Base-by-base conservation (phyloP, 169 alveolate species). In the Haemoproteus tartakovskyi region DNA sequence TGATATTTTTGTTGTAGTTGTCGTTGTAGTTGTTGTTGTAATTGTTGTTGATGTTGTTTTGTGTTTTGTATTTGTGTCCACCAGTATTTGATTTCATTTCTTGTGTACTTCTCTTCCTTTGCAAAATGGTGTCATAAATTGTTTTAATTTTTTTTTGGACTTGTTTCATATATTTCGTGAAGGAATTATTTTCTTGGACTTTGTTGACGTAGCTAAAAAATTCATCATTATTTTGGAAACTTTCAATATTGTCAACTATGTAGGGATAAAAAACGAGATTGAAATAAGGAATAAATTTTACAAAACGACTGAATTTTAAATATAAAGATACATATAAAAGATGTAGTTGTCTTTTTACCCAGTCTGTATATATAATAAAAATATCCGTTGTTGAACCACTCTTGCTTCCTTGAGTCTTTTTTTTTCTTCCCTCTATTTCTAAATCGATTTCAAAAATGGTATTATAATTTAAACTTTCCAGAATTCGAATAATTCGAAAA, bases 271-370 rank as follows among this genome's bases (percentile, higher is more conserved):
- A n/a, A 18, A 43, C 41, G 24, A 43, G 27, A 11, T 74, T 40
- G 21, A 56, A 74, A 33, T 45, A 56, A 0, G 84, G 84, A 30
- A 74, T 37, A 40, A 74, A 74, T 38, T 56, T 74, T n/a, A 57
- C 41, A 48, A 74, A 74, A 0, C 47, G 67, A 18, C 9, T 56
- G 46, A 74, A 74, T 24, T 74, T 74, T 12, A 43, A 56, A 19
- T 57, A 74, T 16, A 74, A 46, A 3, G 84, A 74, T 14, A 74
- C 47, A 29, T 74, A 37, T 1, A 74, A 40, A 12, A 74, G 40
- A 56, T 74, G 84, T 2, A 74, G n/a, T 29, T 74, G 84, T 29
- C 84, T 16, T 14, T 24, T 74, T 19, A 74, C 21, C 84, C 84
- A 74, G 3, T 22, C 12, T 33, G 38, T 29, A 38, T 74, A 74